A percentile compares a stretch with the other conserved stretches of the same genome.
phyloP scores from a whole-genome alignment of 2,329 filamentous ascomycete species.

The Phaeosphaeriaceae sp. region DNA sequence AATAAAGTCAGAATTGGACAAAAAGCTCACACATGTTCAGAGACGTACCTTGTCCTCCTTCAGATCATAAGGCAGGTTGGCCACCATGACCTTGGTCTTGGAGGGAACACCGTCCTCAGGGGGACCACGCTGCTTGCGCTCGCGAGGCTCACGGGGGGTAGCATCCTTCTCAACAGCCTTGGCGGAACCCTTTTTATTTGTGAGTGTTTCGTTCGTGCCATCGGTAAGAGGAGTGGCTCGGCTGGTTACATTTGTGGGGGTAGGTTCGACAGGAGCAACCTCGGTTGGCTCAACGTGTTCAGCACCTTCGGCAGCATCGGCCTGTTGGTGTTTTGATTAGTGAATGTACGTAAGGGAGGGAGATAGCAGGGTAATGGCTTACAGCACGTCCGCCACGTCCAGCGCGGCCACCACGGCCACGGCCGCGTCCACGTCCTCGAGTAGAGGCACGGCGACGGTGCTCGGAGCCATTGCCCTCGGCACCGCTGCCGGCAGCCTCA shows the following conservation, averaged over 20 bases:
- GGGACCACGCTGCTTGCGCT: slow-evolving; percentile 85
- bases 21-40: not conserved
- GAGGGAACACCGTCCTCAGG: slow-evolving; percentile 97
- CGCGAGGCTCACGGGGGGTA: slow-evolving; percentile 58
- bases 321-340: slow-evolving; percentile 46
- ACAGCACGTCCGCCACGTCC: slow-evolving; percentile 69
- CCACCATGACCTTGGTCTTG: slow-evolving; percentile 99
- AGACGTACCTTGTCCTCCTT: slow-evolving; percentile 88
- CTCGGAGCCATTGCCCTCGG: slow-evolving; percentile 76
- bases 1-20: slow-evolving; percentile 15
- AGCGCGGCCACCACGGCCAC: slow-evolving; percentile 66
- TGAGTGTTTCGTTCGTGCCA: slow-evolving; percentile 61
- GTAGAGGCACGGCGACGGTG: slow-evolving; percentile 62
- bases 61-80: slow-evolving; percentile 97
- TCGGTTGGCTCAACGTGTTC: slow-evolving; percentile 55
- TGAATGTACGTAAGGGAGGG: slow-evolving; percentile 1
- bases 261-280: slow-evolving; percentile 51
- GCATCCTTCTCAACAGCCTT: slow-evolving; percentile 54
- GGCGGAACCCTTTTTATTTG: slow-evolving; percentile 57
- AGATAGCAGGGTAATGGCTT: slow-evolving; percentile 49
- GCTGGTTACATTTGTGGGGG: slow-evolving; percentile 59
- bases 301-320: slow-evolving; percentile 52
- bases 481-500: slow-evolving; percentile 73
- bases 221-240: slow-evolving; percentile 58
- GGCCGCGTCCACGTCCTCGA: slow-evolving; percentile 63